Conservation (phyloP, 2,329 filamentous ascomycete genomes). For the Monosporascus cannonballus region DNA sequence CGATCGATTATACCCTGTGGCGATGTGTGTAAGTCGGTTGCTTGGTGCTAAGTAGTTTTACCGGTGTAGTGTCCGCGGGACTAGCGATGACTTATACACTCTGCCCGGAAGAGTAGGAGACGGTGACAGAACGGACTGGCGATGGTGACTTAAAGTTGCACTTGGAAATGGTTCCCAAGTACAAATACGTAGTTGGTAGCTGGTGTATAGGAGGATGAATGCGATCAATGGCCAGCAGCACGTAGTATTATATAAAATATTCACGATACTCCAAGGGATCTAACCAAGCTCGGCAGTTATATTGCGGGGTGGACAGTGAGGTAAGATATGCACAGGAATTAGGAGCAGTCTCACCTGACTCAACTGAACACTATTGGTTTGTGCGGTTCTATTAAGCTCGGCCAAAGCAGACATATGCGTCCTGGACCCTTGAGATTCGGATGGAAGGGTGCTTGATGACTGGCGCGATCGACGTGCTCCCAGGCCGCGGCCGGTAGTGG, state of each 20-base stretch:
- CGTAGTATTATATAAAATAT: not conserved
- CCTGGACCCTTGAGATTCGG: constrained; percentile 13
- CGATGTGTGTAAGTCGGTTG: constrained; percentile 9
- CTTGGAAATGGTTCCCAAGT: not conserved
- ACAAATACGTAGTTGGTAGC: not conserved
- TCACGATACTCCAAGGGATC: not conserved
- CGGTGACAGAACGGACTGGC: no score
- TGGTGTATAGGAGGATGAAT: not conserved
- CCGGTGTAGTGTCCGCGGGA: no score
- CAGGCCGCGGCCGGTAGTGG: not conserved
- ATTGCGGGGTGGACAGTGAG: no score
- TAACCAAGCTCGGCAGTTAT: no score
- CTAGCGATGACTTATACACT: no score
- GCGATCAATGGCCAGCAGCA: not conserved
- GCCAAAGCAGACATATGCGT: not conserved
- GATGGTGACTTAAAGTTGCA: no score
- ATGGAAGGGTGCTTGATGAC: constrained; percentile 23
- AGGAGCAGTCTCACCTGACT: no score
- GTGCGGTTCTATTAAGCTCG: not conserved
- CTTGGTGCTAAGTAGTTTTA: constrained; percentile 1
- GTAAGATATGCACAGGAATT: no score
- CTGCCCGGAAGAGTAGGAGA: no score
- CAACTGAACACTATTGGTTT: not conserved
- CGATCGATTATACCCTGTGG: not conserved
- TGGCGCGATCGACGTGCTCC: constrained; percentile 14